Conservation (phyloP, 768 basidiomycete species). For the Chalciporus chontae region DNA sequence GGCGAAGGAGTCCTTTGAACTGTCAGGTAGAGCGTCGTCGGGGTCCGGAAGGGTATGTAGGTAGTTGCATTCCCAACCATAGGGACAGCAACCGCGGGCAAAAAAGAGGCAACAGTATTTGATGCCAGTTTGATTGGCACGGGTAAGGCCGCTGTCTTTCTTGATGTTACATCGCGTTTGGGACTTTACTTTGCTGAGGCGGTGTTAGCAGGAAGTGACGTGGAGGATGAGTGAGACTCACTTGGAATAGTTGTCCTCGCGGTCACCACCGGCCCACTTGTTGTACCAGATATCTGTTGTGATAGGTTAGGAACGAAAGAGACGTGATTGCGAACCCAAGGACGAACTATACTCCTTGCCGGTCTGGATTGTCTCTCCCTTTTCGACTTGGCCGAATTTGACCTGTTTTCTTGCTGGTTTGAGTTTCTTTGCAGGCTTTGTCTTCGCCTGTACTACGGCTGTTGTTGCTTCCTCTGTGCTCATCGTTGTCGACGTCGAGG, state of each 20-base stretch:
- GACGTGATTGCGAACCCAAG: neutral
- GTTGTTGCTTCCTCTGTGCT: slow-evolving; percentile 26
- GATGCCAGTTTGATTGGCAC: slow-evolving; percentile 90
- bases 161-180: slow-evolving; percentile 90
- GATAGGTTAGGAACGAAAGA: slow-evolving; percentile 5
- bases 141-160: slow-evolving; percentile 87
- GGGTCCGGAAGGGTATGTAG: slow-evolving; percentile 84
- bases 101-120: slow-evolving; percentile 96
- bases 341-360: slow-evolving; percentile 94
- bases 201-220: slow-evolving; percentile 5
- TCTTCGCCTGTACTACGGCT: slow-evolving; percentile 14
- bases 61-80: slow-evolving; percentile 98
- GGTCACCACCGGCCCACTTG: slow-evolving; percentile 99
- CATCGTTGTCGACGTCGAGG: slow-evolving; percentile 25
- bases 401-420: slow-evolving; percentile 95
- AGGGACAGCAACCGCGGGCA: slow-evolving; percentile 93
- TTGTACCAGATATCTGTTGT: slow-evolving; percentile 93
- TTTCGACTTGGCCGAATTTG: slow-evolving; percentile 84
- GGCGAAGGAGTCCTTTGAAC: slow-evolving; percentile 94
- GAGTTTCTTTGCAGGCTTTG: slow-evolving; percentile 55
- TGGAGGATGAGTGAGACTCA: slow-evolving; percentile 35
- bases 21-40: slow-evolving; percentile 70
- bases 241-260: slow-evolving; percentile 96
- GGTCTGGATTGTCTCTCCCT: slow-evolving; percentile 83
- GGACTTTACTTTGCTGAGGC: slow-evolving; percentile 81